Evolutionary conservation across 306 rosid species (phyloP).

Genomic region (Biancaea sappan): DNA sequence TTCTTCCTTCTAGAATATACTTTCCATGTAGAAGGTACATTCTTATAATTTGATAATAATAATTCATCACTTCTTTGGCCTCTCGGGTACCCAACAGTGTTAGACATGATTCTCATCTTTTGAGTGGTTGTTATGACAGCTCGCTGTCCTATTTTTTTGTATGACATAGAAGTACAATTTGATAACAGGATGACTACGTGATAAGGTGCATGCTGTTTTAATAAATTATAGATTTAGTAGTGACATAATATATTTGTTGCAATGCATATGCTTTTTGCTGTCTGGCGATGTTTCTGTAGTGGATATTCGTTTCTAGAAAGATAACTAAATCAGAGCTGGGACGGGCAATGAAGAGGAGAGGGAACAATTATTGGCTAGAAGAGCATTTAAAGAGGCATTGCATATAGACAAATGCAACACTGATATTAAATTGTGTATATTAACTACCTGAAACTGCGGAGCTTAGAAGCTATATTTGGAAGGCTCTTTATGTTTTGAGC

Average conservation of each 20-base stretch:
- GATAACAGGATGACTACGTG: slow-evolving; percentile 2
- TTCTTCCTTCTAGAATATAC: no score
- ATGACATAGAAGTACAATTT: neutral
- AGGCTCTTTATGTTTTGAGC: no score
- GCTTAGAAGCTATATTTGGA: no score
- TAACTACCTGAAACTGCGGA: neutral
- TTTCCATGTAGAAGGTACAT: no score
- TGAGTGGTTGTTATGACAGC: neutral
- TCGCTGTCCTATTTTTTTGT: slow-evolving; percentile 11
- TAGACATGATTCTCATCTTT: neutral
- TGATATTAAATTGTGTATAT: neutral
- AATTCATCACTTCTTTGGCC: no score
- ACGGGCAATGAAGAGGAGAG: neutral
- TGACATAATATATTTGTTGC: neutral
- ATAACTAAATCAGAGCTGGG: neutral
- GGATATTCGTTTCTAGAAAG: neutral
- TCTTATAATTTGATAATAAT: no score
- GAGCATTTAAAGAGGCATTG: neutral
- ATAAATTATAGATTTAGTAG: neutral
- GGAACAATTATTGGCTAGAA: neutral
- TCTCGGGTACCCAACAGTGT: no score
- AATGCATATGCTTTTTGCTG: slow-evolving; percentile 3
- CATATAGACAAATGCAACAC: neutral
- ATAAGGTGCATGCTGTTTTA: neutral
- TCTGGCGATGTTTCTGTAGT: slow-evolving; percentile 12